These are phyloP conservation scores for Penicillium sp. DNA, from an alignment of 2,329 filamentous ascomycete genomes.

Conservation along the genomic window DNA sequence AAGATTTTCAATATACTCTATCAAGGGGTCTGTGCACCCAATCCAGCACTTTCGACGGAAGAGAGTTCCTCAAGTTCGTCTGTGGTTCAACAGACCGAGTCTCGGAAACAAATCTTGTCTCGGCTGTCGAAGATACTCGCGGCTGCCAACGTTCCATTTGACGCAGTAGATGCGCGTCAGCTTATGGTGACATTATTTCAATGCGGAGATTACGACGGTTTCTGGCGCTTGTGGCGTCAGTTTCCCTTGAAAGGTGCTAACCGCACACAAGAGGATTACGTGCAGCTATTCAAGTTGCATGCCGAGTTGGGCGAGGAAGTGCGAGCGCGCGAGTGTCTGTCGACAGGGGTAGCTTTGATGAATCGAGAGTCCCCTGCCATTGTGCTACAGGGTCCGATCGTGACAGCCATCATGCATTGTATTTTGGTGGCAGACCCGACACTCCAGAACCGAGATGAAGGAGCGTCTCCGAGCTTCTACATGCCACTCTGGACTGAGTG, in stretches of 20 bases:
- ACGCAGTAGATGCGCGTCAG: constrained; percentile 28
- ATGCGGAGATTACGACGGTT: constrained; percentile 54
- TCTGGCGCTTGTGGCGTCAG: constrained; percentile 63
- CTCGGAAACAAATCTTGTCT: constrained; percentile 19
- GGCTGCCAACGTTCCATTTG: constrained; percentile 31
- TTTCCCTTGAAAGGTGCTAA: constrained; percentile 52
- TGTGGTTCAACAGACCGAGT: constrained; percentile 8
- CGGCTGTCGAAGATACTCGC: constrained; percentile 33
- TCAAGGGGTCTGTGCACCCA: constrained; percentile 38
- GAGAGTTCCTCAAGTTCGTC: constrained; percentile 3
- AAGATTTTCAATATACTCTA: constrained; percentile 51
- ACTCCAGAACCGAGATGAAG: constrained; percentile 40
- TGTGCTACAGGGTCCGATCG: constrained; percentile 46
- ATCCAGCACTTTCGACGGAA: constrained; percentile 34
- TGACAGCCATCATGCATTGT: constrained; percentile 54
- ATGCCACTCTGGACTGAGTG: constrained; percentile 27
- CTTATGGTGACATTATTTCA: constrained; percentile 39
- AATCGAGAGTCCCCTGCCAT: constrained; percentile 55
- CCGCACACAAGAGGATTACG: constrained; percentile 58
- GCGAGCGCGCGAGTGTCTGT: constrained; percentile 50
- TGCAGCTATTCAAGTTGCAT: constrained; percentile 53
- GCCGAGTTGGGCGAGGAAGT: constrained; percentile 46
- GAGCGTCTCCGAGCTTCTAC: constrained; percentile 18
- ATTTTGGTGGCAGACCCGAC: constrained; percentile 56
- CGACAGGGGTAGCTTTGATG: constrained; percentile 62